These are phyloP conservation scores for Sporothrix variecibatus DNA, from an alignment of 2,329 filamentous ascomycete genomes.

Conservation along the genomic window DNA sequence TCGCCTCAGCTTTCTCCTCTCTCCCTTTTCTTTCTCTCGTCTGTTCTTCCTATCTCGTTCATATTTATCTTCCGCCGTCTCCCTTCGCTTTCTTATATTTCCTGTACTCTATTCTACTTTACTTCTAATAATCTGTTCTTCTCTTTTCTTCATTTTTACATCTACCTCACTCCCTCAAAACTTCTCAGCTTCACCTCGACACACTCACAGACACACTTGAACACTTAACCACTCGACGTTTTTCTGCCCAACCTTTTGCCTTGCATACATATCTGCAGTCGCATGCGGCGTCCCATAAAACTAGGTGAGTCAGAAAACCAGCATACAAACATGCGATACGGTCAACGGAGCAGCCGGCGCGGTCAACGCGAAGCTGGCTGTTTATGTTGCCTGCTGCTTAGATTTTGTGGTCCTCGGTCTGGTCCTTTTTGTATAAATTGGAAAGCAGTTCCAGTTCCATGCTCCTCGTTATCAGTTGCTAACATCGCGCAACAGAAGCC, in stretches of 20 bases:
- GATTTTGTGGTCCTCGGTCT: neutral
- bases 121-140: constrained; percentile 15
- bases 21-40: constrained; percentile 15
- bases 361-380: neutral
- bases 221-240: neutral
- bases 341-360: constrained; percentile 14
- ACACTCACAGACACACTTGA: neutral
- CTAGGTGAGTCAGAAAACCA: constrained; percentile 25
- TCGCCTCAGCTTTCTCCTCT: constrained; percentile 21
- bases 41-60: constrained; percentile 12
- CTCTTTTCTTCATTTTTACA: neutral
- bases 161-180: neutral
- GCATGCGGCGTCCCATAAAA: constrained; percentile 23
- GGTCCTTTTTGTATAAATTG: constrained; percentile 3
- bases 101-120: constrained; percentile 18
- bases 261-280: constrained; percentile 20
- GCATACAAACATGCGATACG: constrained; percentile 18
- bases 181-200: neutral
- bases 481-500: neutral
- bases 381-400: neutral
- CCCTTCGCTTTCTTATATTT: constrained; percentile 17
- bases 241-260: constrained; percentile 22
- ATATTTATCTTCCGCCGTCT: constrained; percentile 23
- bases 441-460: no score
- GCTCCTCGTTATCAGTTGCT: neutral